A percentile compares a stretch with the other conserved stretches of the same genome.
phyloP scores from a whole-genome alignment of 345 rosid genomes.

The Combretum micranthum region DNA sequence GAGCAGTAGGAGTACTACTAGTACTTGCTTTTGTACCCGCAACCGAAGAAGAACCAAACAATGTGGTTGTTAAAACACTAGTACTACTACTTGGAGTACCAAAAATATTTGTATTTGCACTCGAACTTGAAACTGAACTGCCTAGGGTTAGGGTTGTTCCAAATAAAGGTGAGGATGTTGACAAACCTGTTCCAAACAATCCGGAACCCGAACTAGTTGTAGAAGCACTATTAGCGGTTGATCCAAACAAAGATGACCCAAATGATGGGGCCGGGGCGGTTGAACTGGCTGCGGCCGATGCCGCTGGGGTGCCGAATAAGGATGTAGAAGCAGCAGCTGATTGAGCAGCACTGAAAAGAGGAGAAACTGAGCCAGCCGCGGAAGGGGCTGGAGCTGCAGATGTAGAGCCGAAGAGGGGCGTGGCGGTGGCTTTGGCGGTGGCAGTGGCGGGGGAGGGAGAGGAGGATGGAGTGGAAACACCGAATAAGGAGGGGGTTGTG shows the following conservation, averaged over 20 bases:
- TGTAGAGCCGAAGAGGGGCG: conserved; percentile 6
- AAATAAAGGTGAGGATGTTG: conserved; percentile 9
- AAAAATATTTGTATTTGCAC: conserved; percentile 10
- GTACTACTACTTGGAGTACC: conserved; percentile 17
- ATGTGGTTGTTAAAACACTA: conserved; percentile 4
- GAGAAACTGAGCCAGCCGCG: conserved; percentile 18
- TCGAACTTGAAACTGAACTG: conserved; percentile 3
- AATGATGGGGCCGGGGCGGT: too few relatives aligned
- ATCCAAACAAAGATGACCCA: conserved; percentile 11
- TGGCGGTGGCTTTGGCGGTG: not conserved
- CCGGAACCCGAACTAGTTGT: conserved; percentile 8
- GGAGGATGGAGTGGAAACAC: conserved; percentile 16
- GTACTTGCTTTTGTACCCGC: conserved; percentile 9
- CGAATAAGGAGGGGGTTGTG: conserved; percentile 16
- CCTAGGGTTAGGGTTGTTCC: conserved; percentile 5
- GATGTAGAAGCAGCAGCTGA: conserved; percentile 7
- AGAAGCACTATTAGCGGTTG: not conserved
- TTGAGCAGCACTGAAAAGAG: conserved; percentile 6
- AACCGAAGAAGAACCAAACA: conserved; percentile 24
- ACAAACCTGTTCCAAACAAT: conserved; percentile 14
- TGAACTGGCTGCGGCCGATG: conserved; percentile 9
- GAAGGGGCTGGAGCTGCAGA: conserved; percentile 13
- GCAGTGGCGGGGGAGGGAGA: conserved; percentile 4
- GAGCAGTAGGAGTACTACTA: conserved; percentile 12
- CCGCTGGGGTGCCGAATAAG: conserved; percentile 4